These are phyloP conservation scores for Pythium rishiriense DNA, from an alignment of 352 stramenopile species.

Conservation along the genomic window DNA sequence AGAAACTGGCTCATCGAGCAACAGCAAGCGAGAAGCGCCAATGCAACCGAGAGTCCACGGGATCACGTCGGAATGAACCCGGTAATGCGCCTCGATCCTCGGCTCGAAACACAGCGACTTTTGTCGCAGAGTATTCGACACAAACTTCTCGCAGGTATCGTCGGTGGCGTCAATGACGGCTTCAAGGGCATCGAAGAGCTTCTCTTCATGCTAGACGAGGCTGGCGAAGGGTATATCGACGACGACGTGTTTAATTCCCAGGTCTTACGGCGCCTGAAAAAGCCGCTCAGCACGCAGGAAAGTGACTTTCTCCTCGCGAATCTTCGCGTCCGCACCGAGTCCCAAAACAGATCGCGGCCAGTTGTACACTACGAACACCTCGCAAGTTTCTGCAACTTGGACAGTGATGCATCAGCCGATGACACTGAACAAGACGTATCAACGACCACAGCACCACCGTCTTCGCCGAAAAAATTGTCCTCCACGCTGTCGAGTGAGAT, in stretches of 20 bases:
- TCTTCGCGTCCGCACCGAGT: constrained; percentile 28
- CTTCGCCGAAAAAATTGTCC: background rate
- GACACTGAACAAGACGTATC: constrained; percentile 30
- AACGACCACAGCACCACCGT: background rate
- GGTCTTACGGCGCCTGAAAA: constrained; percentile 43
- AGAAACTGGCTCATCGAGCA: constrained; percentile 20
- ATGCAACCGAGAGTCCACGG: background rate
- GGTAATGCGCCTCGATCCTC: constrained; percentile 46
- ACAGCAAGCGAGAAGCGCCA: background rate
- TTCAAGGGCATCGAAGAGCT: constrained; percentile 47
- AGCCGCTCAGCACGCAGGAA: constrained; percentile 46
- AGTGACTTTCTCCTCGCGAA: constrained; percentile 48
- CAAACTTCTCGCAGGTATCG: constrained; percentile 51
- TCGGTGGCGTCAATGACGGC: constrained; percentile 33
- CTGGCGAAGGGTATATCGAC: constrained; percentile 40
- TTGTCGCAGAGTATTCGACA: constrained; percentile 47
- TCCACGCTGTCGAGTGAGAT: background rate
- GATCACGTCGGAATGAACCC: constrained; percentile 16
- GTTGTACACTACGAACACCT: constrained; percentile 62
- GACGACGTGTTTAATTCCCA: constrained; percentile 40
- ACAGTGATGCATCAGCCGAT: constrained; percentile 54
- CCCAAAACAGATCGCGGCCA: constrained; percentile 8
- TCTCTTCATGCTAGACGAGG: constrained; percentile 38
- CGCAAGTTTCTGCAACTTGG: constrained; percentile 40
- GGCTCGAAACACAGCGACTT: constrained; percentile 50